phyloP scores from a whole-genome alignment of 192 early-diverging fungal genomes.

The Mortierella hygrophila region DNA sequence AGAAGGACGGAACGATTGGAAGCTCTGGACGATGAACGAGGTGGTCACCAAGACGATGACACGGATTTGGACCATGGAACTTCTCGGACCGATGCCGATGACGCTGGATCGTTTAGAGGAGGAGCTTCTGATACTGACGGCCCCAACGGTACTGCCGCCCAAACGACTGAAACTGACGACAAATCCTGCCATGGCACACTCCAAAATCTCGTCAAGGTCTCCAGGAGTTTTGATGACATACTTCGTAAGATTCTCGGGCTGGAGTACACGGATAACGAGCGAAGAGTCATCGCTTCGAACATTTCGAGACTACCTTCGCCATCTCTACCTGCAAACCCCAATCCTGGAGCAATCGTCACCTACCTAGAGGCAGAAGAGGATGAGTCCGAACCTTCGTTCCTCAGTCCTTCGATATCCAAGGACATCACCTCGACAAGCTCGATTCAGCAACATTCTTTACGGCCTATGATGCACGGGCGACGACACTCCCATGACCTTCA shows the following conservation, averaged over 20 bases:
- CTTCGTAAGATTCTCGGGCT: constrained; percentile 31
- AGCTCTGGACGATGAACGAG: constrained; percentile 1
- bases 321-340: not conserved
- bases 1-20: not conserved
- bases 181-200: constrained; percentile 21
- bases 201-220: constrained; percentile 20
- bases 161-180: not conserved
- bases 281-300: not conserved
- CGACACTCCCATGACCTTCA: not conserved
- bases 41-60: not conserved
- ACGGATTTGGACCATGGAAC: not conserved
- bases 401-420: constrained; percentile 20
- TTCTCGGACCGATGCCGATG: not conserved
- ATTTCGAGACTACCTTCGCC: not conserved
- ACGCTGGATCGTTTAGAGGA: not conserved
- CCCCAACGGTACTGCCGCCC: not conserved
- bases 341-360: constrained; percentile 7
- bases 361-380: constrained; percentile 29
- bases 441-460: constrained; percentile 20
- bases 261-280: not conserved
- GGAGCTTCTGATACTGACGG: not conserved
- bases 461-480: constrained; percentile 4
- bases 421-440: constrained; percentile 24
- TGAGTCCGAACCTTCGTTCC: constrained; percentile 3
- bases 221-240: constrained; percentile 20